These are phyloP conservation scores for Candida krabiensis DNA, from an alignment of 805 yeast genomes.

Conservation along the genomic window DNA sequence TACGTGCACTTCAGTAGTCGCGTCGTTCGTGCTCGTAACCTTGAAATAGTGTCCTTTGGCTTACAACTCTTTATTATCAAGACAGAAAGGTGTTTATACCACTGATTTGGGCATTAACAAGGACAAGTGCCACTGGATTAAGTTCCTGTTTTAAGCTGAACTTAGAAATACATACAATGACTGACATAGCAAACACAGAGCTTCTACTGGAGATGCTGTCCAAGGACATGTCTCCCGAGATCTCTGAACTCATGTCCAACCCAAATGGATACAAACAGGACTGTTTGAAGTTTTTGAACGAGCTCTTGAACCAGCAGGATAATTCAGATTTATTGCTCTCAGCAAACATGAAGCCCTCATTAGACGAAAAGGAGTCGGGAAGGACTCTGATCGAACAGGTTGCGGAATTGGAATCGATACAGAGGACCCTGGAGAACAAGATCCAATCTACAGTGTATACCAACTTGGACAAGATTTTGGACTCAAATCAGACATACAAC, in stretches of 20 bases:
- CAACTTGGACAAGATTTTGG: constrained; percentile 47
- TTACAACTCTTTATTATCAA: too few species aligned
- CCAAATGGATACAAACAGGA: constrained; percentile 35
- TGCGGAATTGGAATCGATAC: constrained; percentile 67
- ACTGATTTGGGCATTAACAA: too few species aligned
- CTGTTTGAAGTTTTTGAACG: constrained; percentile 35
- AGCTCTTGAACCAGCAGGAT: constrained; percentile 42
- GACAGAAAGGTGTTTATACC: too few species aligned
- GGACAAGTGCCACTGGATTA: too few species aligned
- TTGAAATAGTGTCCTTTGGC: too few species aligned
- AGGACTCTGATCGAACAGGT: constrained; percentile 62
- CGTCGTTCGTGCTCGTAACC: too few species aligned
- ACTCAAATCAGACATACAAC: constrained; percentile 33
- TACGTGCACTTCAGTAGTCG: too few species aligned
- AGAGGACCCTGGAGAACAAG: constrained; percentile 46
- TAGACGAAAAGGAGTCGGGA: constrained; percentile 16
- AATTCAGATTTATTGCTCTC: constrained; percentile 36
- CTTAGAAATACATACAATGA: too few species aligned
- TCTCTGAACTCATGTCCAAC: constrained; percentile 24
- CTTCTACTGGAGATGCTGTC: constrained; percentile 38
- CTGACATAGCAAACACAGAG: constrained; percentile 17
- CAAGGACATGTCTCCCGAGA: constrained; percentile 27
- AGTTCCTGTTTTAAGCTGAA: too few species aligned
- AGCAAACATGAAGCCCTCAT: constrained; percentile 25
- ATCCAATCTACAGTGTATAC: constrained; percentile 41